phyloP scores from a whole-genome alignment of 2,329 filamentous ascomycete species.

The Microsporum canis region DNA sequence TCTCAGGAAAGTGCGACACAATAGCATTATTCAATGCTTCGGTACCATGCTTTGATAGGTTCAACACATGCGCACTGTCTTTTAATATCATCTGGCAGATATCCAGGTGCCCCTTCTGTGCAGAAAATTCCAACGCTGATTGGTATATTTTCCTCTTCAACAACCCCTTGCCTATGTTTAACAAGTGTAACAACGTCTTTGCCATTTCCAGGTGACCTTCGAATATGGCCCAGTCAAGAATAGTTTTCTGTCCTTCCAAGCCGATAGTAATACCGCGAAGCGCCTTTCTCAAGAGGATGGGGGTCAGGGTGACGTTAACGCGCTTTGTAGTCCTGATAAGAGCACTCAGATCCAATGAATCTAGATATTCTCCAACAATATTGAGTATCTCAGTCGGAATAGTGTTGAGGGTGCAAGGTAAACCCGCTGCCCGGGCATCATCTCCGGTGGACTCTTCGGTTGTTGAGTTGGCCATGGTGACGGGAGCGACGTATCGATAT shows the following conservation, averaged over 20 bases:
- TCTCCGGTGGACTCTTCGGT: background rate
- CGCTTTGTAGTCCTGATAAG: slow-evolving; percentile 5
- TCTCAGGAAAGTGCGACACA: background rate
- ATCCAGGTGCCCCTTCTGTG: background rate
- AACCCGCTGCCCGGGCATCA: background rate
- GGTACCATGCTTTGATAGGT: background rate
- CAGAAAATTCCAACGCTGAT: background rate
- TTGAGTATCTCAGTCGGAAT: slow-evolving; percentile 2
- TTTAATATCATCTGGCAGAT: slow-evolving; percentile 3
- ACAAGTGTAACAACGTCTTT: background rate
- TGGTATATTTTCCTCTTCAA: background rate
- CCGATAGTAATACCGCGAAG: background rate
- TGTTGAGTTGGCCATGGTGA: background rate
- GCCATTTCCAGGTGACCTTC: slow-evolving; percentile 3
- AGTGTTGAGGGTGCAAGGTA: background rate
- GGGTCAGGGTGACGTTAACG: background rate
- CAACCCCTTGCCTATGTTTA: background rate
- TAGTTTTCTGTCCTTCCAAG: background rate
- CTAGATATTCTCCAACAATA: background rate
- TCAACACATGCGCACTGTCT: background rate
- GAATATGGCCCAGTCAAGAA: background rate
- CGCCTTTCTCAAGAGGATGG: background rate
- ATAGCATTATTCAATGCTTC: background rate
- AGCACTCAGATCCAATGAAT: background rate
- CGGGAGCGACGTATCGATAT: background rate